Evolutionary conservation across 2,329 filamentous ascomycete species (phyloP), one percentile per base, ranked within the genome.

Genomic region (Pseudogymnoascus sp.): DNA sequence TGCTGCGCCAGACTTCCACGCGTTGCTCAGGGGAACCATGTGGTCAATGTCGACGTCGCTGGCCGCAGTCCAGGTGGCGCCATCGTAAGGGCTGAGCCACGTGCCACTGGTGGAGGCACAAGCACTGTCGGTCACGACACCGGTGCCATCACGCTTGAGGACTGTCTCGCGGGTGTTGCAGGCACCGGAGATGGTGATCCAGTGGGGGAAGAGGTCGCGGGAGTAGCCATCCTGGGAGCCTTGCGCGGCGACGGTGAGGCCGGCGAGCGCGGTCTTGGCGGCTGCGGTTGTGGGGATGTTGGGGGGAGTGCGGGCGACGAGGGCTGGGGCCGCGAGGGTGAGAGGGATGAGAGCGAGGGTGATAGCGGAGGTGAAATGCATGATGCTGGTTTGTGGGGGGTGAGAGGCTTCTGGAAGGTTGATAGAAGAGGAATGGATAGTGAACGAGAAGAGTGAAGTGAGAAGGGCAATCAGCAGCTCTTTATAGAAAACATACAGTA

Each of bases 1-100:
- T 6, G 82, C 80, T 11, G 90, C 90, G 19, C 90, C 90, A 49
- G 86, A 90, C 83, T 88, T 85, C 90, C 89, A 93, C 4, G 90
- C 89, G 70, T 92, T 91, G 71, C 87, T 87, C 64, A 95, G 73
- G 0, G 91, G 90, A 2, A 95, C 89, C 75, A 94, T 80, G 72
- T 94, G 91, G 73, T 94, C 91, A 64, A 94, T 93, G 68, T 93
- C 89, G 1, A 94, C 73, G 68, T 92, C 88, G 16, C 79, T 82
- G 1, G 89, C 83, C 0, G 78, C 77, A 0, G 84, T 87, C 87
- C 88, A 91, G 1, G 79, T 84, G 0, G 77, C 86, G 14, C 89
- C 89, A 69, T 93, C 90, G 72, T 89, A 94, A 0, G 88, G 87
- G 36, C 83, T 87, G 41, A 73, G 75, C 90, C 91, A 94, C 0